Base-by-base conservation (phyloP, 495 filamentous ascomycete species). In the Penicillium argentinense region DNA sequence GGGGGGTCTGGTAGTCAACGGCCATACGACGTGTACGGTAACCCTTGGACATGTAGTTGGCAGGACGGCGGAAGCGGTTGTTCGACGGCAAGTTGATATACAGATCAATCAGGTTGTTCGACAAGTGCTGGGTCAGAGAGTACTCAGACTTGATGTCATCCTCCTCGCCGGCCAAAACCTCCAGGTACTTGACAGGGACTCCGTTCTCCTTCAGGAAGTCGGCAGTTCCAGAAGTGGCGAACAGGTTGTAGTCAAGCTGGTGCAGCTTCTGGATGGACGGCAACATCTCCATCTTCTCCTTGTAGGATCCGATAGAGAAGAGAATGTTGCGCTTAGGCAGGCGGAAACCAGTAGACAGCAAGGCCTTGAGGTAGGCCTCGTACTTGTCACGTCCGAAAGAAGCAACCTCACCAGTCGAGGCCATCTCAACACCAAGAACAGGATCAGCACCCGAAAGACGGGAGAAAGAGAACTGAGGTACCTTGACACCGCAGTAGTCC, bases 21-120 rank as follows among this genome's bases (percentile, higher is more conserved):
- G 93, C 93, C 93, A 98, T 96, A 56, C 93, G 85, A 62, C 93
- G 81, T 24, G 93, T 97, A 52, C 84, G 83, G 67, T 98, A 98
- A 42, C 93, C 93, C 69, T 88, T 91, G 65, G 90, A 96, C 86
- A 98, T 92, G 73, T 98, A 97, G 73, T 88, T 97, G 44, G 93
- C 93, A 18, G 93, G 93, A 45, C 93, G 84, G 47, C 93, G 80
- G 77, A 91, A 97, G 53, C 89, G 85, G 69, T 98, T 98, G 80
- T 77, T 95, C n/a, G 91, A 96, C 4, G 93, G 93, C 63, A 98
- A 73, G 69, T 98, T 98, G 81, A 98, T 95, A 69, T 97, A 98
- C 25, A 98, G 77, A 69, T 97, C 92, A 48, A 98, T 97, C 63
- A 93, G 81, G 68, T 97, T 96, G 67, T 96, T 97, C 25, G 92